phyloP scores from a whole-genome alignment of 805 yeast species.

The Hagleromyces aurorensis region DNA sequence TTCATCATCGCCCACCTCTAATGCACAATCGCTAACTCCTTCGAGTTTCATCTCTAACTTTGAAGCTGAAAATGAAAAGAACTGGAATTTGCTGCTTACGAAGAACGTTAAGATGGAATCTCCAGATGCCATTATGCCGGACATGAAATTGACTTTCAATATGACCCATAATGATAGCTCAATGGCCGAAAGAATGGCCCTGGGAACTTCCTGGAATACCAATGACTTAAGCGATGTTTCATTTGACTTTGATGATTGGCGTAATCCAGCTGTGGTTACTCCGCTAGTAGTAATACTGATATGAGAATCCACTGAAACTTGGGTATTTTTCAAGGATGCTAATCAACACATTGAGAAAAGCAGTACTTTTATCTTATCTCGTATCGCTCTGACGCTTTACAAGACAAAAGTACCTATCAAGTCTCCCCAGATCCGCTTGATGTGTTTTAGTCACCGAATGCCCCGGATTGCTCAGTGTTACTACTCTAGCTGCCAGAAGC shows the following conservation, averaged over 20 bases:
- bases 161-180: too few species aligned
- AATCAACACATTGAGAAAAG: not conserved
- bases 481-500: conserved; percentile 25
- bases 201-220: too few species aligned
- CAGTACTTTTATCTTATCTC: conserved; percentile 1
- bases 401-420: too few species aligned
- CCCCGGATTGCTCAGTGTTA: conserved; percentile 1
- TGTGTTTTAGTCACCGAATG: not conserved
- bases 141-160: too few species aligned
- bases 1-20: too few species aligned
- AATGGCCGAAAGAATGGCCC: too few species aligned
- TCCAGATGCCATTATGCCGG: too few species aligned
- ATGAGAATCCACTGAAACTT: not conserved
- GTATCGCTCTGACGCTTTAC: too few species aligned
- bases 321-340: not conserved
- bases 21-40: too few species aligned
- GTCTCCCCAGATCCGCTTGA: too few species aligned
- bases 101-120: conserved; percentile 6
- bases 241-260: conserved; percentile 36
- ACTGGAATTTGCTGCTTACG: conserved; percentile 10
- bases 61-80: conserved; percentile 7
- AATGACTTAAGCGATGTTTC: conserved; percentile 30
- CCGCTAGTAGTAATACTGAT: conserved; percentile 4
- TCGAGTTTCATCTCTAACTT: too few species aligned
- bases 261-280: conserved; percentile 40